Base-by-base conservation (phyloP, 352 stramenopile genomes). In the Phytophthora meadii region DNA sequence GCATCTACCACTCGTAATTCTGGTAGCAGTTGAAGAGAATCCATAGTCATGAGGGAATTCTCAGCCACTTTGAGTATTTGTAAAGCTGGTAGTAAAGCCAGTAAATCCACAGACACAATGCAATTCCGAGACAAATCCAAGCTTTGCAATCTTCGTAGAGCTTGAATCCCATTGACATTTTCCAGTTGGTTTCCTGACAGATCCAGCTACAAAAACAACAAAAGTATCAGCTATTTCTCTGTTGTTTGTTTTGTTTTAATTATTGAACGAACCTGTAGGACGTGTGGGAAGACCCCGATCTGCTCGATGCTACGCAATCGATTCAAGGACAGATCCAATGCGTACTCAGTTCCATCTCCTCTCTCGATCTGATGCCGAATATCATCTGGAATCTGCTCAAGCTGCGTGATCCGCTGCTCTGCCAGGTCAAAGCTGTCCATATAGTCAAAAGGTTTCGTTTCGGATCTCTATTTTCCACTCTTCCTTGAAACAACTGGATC, bases 111-210 rank as follows among this genome's bases (percentile, higher is more conserved):
- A 0, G 67, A 67, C 15, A 68, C 54, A 42, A 92, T 75, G 57
- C 68, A 76, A 46, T 92, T 92, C 27, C 70, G 68, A 24, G 83
- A 64, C 2, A 87, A 36, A 40, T 87, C 82, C 6, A 92, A 57
- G 25, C 54, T 86, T 55, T 84, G 68, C 5, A 92, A 54, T 5
- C 44, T 52, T 5, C 30, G 56, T 15, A 92, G 72, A 6, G 70
- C 57, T 49, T 90, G 64, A 17, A 92, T 76, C 9, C 83, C 83
- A 22, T 85, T 74, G 0, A 92, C 59, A 15, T 49, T 72, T 58
- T 76, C 59, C 24, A 92, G 54, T 48, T 85, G 74, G 45, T 90
- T 92, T 4, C 70, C 67, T 22, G 81, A 92, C 2, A 92, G 53
- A 62, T 90, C 81, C 46, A 92, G 49, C 80, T 91, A 7, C 19